phyloP scores from a whole-genome alignment of 2,329 filamentous ascomycete species.

The Phaeoacremonium minimum region DNA sequence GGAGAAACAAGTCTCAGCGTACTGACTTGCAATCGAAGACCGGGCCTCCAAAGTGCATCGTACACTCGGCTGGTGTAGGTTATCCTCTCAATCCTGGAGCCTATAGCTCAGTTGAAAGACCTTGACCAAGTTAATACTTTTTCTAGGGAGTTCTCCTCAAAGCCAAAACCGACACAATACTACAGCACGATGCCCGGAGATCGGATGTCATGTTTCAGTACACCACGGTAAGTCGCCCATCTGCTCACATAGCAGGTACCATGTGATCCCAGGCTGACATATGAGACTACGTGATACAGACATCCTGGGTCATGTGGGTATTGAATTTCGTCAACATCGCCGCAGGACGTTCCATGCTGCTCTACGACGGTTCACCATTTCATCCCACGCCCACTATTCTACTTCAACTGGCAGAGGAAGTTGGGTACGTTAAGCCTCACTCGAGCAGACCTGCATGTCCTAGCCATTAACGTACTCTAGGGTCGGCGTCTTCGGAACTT shows the following conservation, averaged over 20 bases:
- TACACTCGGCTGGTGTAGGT: constrained; percentile 5
- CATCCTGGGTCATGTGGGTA: constrained; percentile 11
- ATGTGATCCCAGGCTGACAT: neutral
- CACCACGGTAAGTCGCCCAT: constrained; percentile 5
- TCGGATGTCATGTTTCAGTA: constrained; percentile 8
- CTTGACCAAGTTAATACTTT: neutral
- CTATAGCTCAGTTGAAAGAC: neutral
- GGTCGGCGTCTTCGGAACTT: constrained; percentile 29
- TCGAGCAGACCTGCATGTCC: no score
- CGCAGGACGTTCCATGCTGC: constrained; percentile 8
- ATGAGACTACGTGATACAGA: constrained; percentile 1
- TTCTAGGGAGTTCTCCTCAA: constrained; percentile 5
- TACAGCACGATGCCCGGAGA: constrained; percentile 6
- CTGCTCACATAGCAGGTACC: neutral
- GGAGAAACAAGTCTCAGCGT: no score
- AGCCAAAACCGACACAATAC: constrained; percentile 7
- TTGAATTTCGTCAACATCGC: constrained; percentile 8
- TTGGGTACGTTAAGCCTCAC: constrained; percentile 6
- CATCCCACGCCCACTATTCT: neutral
- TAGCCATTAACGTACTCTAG: no score
- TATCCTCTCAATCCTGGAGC: neutral
- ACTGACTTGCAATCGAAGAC: constrained; percentile 1
- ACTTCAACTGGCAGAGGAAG: constrained; percentile 4
- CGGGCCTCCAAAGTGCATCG: constrained; percentile 6
- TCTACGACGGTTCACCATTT: constrained; percentile 14